Evolutionary conservation across 768 basidiomycete genomes (phyloP).

Genomic region (Naganishia antarctica): DNA sequence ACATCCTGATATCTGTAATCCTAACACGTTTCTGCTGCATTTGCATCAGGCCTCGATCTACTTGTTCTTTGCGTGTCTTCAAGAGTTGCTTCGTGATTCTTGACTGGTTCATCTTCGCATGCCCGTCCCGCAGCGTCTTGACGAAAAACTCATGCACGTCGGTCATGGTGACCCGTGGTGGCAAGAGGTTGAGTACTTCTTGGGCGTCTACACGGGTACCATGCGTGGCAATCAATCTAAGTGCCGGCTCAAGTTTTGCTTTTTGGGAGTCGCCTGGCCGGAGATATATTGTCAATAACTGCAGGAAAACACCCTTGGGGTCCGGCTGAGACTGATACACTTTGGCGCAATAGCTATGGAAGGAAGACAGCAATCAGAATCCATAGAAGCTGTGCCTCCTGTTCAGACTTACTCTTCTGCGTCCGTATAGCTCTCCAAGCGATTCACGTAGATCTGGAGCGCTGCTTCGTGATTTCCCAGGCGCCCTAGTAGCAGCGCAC

Average conservation of each 20-base stretch:
- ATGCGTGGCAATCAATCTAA: conserved; percentile 81
- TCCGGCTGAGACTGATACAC: conserved; percentile 61
- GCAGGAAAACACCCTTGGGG: conserved; percentile 66
- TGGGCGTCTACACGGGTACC: conserved; percentile 73
- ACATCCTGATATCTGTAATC: conserved; percentile 90
- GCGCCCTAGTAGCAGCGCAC: conserved; percentile 83
- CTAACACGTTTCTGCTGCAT: conserved; percentile 78
- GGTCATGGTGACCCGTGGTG: conserved; percentile 78
- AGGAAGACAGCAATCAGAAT: conserved; percentile 14
- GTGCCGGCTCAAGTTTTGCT: conserved; percentile 63
- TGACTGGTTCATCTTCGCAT: conserved; percentile 61
- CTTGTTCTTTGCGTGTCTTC: conserved; percentile 71
- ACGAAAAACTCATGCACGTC: conserved; percentile 74
- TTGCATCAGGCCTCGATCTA: conserved; percentile 66
- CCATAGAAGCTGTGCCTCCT: background rate
- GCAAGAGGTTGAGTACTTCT: conserved; percentile 77
- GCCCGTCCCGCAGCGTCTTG: conserved; percentile 60
- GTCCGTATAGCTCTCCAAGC: conserved; percentile 71
- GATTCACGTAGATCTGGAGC: conserved; percentile 89
- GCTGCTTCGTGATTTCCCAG: conserved; percentile 89
- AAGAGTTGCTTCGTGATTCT: conserved; percentile 65
- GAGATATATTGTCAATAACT: conserved; percentile 80
- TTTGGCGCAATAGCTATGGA: conserved; percentile 77
- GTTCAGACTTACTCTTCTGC: conserved; percentile 71
- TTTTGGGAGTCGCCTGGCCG: conserved; percentile 45